Percentiles rank a stretch among this genome's conserved stretches.
phyloP scores from a whole-genome alignment of 495 filamentous ascomycete species.

The Clavariopsis aquatica region DNA sequence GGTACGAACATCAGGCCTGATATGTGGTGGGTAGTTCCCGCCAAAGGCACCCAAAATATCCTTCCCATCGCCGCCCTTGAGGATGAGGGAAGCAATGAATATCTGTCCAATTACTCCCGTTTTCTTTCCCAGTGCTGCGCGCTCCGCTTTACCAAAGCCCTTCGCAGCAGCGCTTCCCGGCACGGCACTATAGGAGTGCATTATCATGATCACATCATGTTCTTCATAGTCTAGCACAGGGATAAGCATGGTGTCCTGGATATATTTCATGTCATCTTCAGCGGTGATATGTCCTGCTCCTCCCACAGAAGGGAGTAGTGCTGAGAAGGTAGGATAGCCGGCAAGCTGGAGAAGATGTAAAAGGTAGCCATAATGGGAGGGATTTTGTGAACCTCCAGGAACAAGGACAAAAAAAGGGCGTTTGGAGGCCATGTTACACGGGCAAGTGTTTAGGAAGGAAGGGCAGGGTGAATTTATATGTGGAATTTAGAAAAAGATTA shows the following conservation, averaged over 20 bases:
- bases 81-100: constrained; percentile 9
- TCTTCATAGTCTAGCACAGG: constrained; percentile 24
- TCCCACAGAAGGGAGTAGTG: constrained; percentile 17
- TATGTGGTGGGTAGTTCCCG: constrained; percentile 18
- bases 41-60: constrained; percentile 12
- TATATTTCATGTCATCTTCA: constrained; percentile 12
- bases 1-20: constrained; percentile 19
- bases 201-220: constrained; percentile 23
- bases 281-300: constrained; percentile 11
- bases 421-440: constrained; percentile 27
- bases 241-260: constrained; percentile 16
- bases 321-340: constrained; percentile 23
- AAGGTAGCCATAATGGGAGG: constrained; percentile 24
- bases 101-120: constrained; percentile 27
- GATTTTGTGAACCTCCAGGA: constrained; percentile 16
- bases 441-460: no score
- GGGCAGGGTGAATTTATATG: no score
- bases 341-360: constrained; percentile 17
- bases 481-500: no score
- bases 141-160: constrained; percentile 15
- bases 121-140: constrained; percentile 14
- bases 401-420: constrained; percentile 26
- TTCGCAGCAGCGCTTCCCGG: constrained; percentile 13
- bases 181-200: constrained; percentile 16
- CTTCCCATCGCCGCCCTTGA: constrained; percentile 21